These are phyloP conservation scores for Rhododendron kiyosumense DNA, from an alignment of 148 eudicot genomes.

Conservation along the genomic window DNA sequence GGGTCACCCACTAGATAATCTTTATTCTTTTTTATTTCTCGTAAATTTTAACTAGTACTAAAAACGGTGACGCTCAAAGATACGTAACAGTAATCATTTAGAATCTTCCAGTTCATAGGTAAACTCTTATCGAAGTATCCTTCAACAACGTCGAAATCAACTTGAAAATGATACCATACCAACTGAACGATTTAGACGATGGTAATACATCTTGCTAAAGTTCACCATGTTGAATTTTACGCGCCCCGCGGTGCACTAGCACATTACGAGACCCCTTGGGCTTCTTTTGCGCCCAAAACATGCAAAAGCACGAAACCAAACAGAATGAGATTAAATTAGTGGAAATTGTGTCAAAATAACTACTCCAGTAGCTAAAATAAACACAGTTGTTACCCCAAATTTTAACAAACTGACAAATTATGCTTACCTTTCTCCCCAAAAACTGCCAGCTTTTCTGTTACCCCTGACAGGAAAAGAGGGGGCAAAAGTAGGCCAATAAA, in stretches of 20 bases:
- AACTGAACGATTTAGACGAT: background rate
- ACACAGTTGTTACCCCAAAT: slow-evolving; percentile 7
- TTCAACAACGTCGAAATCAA: background rate
- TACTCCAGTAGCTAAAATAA: background rate
- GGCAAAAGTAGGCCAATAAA: background rate
- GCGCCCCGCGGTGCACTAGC: background rate
- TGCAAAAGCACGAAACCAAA: background rate
- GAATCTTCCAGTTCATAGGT: background rate
- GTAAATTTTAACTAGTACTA: no score
- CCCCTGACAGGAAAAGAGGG: slow-evolving; percentile 13
- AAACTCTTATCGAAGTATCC: background rate
- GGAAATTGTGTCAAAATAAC: slow-evolving; percentile 1
- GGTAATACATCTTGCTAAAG: background rate
- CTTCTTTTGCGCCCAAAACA: background rate
- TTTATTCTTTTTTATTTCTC: background rate
- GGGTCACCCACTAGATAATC: background rate
- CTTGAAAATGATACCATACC: background rate
- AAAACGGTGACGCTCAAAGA: background rate
- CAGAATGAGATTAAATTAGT: background rate
- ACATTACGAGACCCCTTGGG: background rate
- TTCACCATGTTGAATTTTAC: background rate
- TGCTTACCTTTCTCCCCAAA: slow-evolving; percentile 1
- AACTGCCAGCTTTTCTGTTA: slow-evolving; percentile 24
- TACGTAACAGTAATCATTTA: background rate
- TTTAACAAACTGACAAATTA: slow-evolving; percentile 14